Base-by-base conservation (phyloP, 345 rosid species). In the Murraya koenigii region DNA sequence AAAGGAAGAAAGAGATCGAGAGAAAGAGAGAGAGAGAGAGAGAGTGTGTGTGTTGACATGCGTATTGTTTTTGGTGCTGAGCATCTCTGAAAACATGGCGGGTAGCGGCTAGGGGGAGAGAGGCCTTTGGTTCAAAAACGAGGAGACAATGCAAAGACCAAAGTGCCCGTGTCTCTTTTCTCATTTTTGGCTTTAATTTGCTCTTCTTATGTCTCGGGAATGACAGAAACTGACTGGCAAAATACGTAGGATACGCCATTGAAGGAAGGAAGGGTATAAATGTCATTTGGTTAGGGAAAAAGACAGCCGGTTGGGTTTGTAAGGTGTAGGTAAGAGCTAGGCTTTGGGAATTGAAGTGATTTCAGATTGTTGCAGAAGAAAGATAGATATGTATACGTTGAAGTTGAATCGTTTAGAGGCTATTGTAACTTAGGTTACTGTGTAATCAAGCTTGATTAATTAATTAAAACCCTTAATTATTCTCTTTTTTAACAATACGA, bases 71-170 rank as follows among this genome's bases (percentile, higher is more conserved):
- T 86, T 78, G 83, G 98, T 81, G 99, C 91, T 75, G 78, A 77
- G 80, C 72, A 88, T 85, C 96, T 88, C 98, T 92, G 97, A 92
- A 94, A 92, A 92, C 97, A 91, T 94, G 92, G 95, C 74, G 84
- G 83, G 83, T 83, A 90, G 97, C 88, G 93, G 93, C 90, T 77
- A 74, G 68, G 20, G 68, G 77, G 22, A 17, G 56, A 52, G 56
- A 1, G n/a, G 56, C 22, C 56, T 52, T 15, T 17, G 56, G 20
- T 72, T 65, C 44, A 75, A 75, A 81, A 67, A 66, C 58, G 63
- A 38, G 59, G 77, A 71, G 70, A 52, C 38, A 1, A 2, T 9
- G 26, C 56, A 81, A 84, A 70, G 82, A 80, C 82, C 54, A 28
- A 23, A 78, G 35, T 62, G 36, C 77, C 78, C 55, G 15, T 35